phyloP scores from a whole-genome alignment of 2,329 filamentous ascomycete species.

The Knufia petricola region DNA sequence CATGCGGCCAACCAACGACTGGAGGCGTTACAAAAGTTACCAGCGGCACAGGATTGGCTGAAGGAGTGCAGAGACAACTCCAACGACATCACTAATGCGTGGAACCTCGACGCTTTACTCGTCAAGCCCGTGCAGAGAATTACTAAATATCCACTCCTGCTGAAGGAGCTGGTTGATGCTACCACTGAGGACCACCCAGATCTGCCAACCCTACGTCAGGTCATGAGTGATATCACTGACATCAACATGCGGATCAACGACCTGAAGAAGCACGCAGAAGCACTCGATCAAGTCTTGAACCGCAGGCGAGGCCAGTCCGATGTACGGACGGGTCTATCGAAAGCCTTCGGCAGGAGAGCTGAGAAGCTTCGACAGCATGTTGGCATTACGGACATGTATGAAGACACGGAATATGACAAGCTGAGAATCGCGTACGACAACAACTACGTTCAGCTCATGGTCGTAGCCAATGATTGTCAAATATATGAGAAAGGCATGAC shows the following conservation, averaged over 20 bases:
- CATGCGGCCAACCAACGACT: slow-evolving; percentile 55
- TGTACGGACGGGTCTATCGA: slow-evolving; percentile 71
- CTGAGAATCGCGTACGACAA: slow-evolving; percentile 81
- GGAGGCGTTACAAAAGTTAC: slow-evolving; percentile 44
- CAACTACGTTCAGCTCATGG: slow-evolving; percentile 83
- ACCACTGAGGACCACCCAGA: slow-evolving; percentile 82
- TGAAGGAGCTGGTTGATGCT: slow-evolving; percentile 67
- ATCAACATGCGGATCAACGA: slow-evolving; percentile 71
- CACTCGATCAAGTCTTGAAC: slow-evolving; percentile 77
- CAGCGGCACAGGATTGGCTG: slow-evolving; percentile 68
- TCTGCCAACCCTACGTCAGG: slow-evolving; percentile 57
- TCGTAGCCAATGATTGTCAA: slow-evolving; percentile 88
- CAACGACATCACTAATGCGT: slow-evolving; percentile 82
- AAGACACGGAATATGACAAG: slow-evolving; percentile 73
- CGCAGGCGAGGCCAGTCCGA: slow-evolving; percentile 83
- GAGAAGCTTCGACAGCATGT: slow-evolving; percentile 72
- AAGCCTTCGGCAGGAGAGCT: slow-evolving; percentile 79
- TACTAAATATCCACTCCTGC: slow-evolving; percentile 82
- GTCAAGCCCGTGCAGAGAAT: slow-evolving; percentile 95
- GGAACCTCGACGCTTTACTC: slow-evolving; percentile 90
- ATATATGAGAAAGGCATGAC: slow-evolving; percentile 77
- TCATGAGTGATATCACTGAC: slow-evolving; percentile 58
- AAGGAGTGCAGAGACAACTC: slow-evolving; percentile 88
- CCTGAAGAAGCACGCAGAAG: slow-evolving; percentile 86
- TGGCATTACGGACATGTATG: slow-evolving; percentile 54